Conservation (phyloP, 805 yeast species). For the Kodamaea nitidulidarum region DNA sequence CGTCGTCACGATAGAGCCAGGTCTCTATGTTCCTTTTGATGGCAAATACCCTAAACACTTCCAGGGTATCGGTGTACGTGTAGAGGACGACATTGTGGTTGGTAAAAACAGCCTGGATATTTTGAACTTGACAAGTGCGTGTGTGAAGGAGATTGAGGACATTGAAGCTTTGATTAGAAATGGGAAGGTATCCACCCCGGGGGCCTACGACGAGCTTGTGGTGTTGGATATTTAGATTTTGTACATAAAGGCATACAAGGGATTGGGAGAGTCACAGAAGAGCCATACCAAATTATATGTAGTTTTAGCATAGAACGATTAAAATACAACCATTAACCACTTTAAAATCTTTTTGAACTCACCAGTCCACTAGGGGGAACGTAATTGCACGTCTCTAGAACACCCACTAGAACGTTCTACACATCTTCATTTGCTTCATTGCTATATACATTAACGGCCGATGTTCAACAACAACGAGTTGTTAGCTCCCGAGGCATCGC, state of each 20-base stretch:
- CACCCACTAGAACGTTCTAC: too few species aligned
- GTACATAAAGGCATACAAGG: constrained; percentile 1
- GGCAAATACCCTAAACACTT: constrained; percentile 73
- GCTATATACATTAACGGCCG: constrained; percentile 47
- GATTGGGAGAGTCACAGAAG: too few species aligned
- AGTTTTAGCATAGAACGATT: too few species aligned
- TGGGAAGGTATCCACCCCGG: constrained; percentile 53
- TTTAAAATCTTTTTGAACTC: too few species aligned
- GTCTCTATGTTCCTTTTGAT: constrained; percentile 78
- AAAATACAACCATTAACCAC: too few species aligned
- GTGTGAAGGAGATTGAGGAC: constrained; percentile 81
- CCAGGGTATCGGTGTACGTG: constrained; percentile 87
- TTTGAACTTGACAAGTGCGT: constrained; percentile 64
- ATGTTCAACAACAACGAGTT: constrained; percentile 63
- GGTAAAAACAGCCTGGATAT: constrained; percentile 55
- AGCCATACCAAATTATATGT: background rate
- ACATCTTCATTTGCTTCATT: background rate
- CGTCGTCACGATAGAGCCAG: constrained; percentile 94
- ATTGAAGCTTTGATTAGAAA: constrained; percentile 62
- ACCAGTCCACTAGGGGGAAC: too few species aligned
- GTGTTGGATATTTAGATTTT: constrained; percentile 8
- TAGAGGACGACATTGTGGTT: constrained; percentile 89
- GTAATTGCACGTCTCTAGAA: too few species aligned
- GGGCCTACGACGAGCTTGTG: constrained; percentile 32
- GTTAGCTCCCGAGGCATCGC: constrained; percentile 34